Evolutionary conservation across 1,284 basidiomycete species (phyloP).

Genomic region (Pseudomicrostroma phylloplanum): DNA sequence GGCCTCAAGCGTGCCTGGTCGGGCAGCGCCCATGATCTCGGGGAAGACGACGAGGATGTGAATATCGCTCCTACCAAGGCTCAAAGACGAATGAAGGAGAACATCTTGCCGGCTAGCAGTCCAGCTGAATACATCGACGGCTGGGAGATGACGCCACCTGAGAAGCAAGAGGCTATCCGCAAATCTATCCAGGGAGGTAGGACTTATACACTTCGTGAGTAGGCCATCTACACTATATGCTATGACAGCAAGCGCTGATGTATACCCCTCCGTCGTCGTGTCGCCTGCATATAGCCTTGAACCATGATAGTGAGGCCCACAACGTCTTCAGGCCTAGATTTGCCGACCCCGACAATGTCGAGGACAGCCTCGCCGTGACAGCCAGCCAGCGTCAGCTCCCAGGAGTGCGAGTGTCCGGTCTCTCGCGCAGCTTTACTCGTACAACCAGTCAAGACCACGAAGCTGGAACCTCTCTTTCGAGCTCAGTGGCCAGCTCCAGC

Average conservation of each 20-base stretch:
- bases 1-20: conserved; percentile 30
- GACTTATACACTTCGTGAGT: background rate
- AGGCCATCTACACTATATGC: background rate
- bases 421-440: conserved; percentile 10
- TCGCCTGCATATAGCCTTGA: background rate
- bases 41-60: conserved; percentile 9
- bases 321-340: background rate
- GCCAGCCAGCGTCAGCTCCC: background rate
- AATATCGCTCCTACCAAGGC: conserved; percentile 1
- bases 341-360: background rate
- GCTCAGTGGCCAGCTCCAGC: no score
- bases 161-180: background rate
- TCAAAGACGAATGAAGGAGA: conserved; percentile 14
- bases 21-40: conserved; percentile 29
- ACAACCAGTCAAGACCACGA: conserved; percentile 19
- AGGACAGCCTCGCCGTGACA: background rate
- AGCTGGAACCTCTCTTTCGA: background rate
- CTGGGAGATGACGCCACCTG: conserved; percentile 5
- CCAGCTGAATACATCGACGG: conserved; percentile 6
- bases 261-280: background rate
- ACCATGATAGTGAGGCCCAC: background rate
- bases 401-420: conserved; percentile 4
- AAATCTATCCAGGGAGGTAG: background rate
- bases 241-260: background rate
- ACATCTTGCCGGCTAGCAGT: background rate